A percentile compares a stretch with the other conserved stretches of the same genome.
Conservation (phyloP, 1,139 yeast genomes). For the Pichia sp. region DNA sequence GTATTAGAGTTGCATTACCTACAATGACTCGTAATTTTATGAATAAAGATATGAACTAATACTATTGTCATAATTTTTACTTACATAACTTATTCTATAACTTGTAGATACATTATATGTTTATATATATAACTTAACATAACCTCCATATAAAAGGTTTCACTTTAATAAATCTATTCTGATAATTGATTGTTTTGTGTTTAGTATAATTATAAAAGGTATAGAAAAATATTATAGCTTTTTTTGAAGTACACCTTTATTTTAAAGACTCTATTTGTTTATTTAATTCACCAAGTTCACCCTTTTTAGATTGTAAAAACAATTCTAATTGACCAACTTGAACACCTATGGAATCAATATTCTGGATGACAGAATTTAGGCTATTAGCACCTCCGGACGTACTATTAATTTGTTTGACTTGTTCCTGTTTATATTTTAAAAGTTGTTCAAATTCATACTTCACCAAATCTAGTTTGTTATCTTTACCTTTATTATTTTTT, state of each 20-base stretch:
- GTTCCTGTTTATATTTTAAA: constrained; percentile 62
- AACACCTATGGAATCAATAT: constrained; percentile 55
- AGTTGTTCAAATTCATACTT: constrained; percentile 80
- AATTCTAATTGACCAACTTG: constrained; percentile 60
- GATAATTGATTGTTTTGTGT: background rate
- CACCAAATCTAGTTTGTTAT: constrained; percentile 34
- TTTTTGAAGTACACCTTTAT: background rate
- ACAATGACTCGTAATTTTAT: constrained; percentile 96
- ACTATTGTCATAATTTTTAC: background rate
- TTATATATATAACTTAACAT: background rate
- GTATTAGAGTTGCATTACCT: constrained; percentile 91
- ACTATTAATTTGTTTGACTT: constrained; percentile 31
- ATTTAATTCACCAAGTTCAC: constrained; percentile 44
- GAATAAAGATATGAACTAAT: constrained; percentile 15
- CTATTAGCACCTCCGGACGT: constrained; percentile 22
- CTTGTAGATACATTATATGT: background rate
- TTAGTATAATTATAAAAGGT: background rate
- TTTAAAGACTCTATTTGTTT: constrained; percentile 34
- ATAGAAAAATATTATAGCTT: background rate
- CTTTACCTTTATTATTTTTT: constrained; percentile 38
- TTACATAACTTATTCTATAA: background rate
- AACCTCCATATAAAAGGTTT: background rate
- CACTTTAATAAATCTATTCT: background rate
- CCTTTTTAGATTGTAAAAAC: constrained; percentile 45
- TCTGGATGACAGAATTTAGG: constrained; percentile 43